These are phyloP conservation scores for Licmophora abbreviata DNA, from an alignment of 108 stramenopile species.

Conservation along the genomic window DNA sequence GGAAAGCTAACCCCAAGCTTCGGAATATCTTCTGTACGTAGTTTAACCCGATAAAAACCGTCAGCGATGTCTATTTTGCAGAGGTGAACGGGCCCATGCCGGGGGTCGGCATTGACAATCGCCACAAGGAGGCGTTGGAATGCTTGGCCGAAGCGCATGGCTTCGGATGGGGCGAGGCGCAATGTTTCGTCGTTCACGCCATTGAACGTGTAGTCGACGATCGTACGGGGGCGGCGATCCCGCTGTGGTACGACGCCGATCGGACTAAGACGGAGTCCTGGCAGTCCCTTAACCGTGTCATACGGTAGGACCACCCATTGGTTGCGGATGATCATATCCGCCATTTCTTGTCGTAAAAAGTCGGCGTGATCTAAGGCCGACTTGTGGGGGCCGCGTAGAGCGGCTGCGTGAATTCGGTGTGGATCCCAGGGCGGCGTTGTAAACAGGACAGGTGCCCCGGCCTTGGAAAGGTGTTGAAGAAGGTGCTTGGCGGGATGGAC, in stretches of 20 bases:
- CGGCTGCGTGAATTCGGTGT: conserved; percentile 4
- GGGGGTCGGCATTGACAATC: conserved; percentile 5
- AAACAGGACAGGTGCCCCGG: conserved; percentile 10
- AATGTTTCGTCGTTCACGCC: conserved; percentile 10
- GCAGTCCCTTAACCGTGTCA: neutral
- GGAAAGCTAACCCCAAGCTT: conserved; percentile 8
- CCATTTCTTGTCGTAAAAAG: neutral
- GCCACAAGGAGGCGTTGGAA: conserved; percentile 9
- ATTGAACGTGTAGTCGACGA: conserved; percentile 18
- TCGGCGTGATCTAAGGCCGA: conserved; percentile 2
- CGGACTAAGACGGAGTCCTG: conserved; percentile 10
- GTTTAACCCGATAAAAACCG: conserved; percentile 15
- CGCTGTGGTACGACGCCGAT: conserved; percentile 25
- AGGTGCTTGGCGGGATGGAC: too few relatives aligned
- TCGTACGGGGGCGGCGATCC: conserved; percentile 13
- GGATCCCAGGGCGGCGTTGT: conserved; percentile 9
- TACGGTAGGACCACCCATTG: neutral
- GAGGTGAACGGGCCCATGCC: conserved; percentile 8
- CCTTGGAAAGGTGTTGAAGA: neutral
- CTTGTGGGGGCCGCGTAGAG: conserved; percentile 14
- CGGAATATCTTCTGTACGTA: neutral
- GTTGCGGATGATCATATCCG: neutral
- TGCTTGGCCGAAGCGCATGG: conserved; percentile 24
- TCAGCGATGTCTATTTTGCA: conserved; percentile 15
- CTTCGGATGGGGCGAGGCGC: conserved; percentile 3